These are phyloP conservation scores for Boletus bicolor DNA, from an alignment of 768 basidiomycete genomes.

Conservation along the genomic window DNA sequence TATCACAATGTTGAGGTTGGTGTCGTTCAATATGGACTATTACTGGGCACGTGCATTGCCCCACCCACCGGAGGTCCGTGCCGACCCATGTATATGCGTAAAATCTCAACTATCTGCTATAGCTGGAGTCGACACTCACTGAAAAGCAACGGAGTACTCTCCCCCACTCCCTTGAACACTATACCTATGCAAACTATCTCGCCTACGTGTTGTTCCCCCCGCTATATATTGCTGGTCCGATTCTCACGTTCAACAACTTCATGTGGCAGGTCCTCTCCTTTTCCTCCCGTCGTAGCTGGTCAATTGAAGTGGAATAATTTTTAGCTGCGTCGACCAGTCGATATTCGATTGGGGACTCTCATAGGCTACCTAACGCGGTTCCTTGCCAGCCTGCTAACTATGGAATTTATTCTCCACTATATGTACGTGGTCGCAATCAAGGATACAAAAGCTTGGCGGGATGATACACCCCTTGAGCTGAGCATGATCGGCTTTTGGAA, in stretches of 20 bases:
- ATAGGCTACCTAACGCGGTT: constrained; percentile 70
- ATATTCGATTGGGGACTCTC: constrained; percentile 39
- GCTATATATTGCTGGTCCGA: constrained; percentile 93
- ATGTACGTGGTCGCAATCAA: constrained; percentile 99
- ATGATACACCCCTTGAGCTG: constrained; percentile 73
- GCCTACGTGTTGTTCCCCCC: constrained; percentile 91
- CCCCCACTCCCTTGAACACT: constrained; percentile 55
- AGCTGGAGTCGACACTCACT: constrained; percentile 35
- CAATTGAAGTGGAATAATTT: background rate
- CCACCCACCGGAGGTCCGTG: constrained; percentile 43
- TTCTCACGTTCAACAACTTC: constrained; percentile 95
- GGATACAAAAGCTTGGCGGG: constrained; percentile 78
- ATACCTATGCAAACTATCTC: constrained; percentile 70
- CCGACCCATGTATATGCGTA: background rate
- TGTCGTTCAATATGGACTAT: constrained; percentile 93
- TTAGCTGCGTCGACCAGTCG: constrained; percentile 60
- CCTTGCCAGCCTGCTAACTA: constrained; percentile 64
- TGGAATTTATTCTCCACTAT: constrained; percentile 89
- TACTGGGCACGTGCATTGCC: constrained; percentile 67
- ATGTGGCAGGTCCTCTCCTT: constrained; percentile 73
- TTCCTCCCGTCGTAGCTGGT: background rate
- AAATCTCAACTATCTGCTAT: constrained; percentile 3
- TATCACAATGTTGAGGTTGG: constrained; percentile 89
- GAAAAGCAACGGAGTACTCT: constrained; percentile 61
- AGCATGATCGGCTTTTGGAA: constrained; percentile 98